Base-by-base conservation (phyloP, 352 stramenopile genomes). In the Pythium vanterpoolii region DNA sequence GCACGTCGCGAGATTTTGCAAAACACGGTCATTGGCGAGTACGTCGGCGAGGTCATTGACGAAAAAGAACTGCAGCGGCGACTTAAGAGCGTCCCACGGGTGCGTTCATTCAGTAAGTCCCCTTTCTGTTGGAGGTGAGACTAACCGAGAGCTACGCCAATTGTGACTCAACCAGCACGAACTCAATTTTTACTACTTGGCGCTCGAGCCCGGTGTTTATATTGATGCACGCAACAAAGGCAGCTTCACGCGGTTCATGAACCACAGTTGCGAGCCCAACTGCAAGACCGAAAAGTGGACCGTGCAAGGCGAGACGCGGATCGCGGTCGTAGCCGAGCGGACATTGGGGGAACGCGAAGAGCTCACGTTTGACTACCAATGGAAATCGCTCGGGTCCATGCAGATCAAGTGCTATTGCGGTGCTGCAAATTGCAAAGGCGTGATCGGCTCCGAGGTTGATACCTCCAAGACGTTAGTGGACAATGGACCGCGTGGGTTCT, bases 311-410 rank as follows among this genome's bases (percentile, higher is more conserved):
- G 87, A 90, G 48, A 97, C 90, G 62, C 78, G 93, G 19, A 97
- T 99, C 60, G 93, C 95, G 0, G 96, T 99, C 5, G 92, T 98
- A 52, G 90, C 95, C 11, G 76, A 98, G 52, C 79, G 80, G n/a
- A 74, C 96, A 48, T 98, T 98, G 50, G 19, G 69, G 9, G 59
- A 67, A 4, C 82, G 83, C 5, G 91, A 98, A 71, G 96, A 99
- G 62, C 72, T 99, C 27, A 96, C 83, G 40, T 98, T 98, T 60
- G 95, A 99, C 69, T 99, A 99, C 64, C 96, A 98, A 71, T 99
- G 89, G 89, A 91, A 95, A 57, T 73, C 84, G 10, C 75, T 95
- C 7, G 86, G 86, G 5, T 90, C 83, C 1, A 76, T 79, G 39
- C 81, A 87, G 54, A 92, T 95, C 51, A 90, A 75, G 64, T 94